These are phyloP conservation scores for Picea abies DNA, from an alignment of 83 land plant species.

Conservation along the genomic window DNA sequence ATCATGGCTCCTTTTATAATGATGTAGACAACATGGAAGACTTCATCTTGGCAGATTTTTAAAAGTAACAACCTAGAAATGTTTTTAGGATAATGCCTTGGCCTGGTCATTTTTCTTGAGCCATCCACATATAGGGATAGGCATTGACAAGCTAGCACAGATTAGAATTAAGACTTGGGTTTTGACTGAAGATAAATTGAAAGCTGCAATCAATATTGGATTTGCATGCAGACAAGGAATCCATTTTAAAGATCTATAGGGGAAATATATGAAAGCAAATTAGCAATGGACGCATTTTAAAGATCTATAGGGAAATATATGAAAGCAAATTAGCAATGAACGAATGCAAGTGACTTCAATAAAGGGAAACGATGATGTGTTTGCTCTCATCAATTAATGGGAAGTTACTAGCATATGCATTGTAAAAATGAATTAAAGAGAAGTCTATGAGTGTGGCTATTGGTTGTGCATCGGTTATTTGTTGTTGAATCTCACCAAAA, in stretches of 20 bases:
- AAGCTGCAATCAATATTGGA: neutral
- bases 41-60: conserved; percentile 21
- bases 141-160: no score
- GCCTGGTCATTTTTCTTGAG: no score
- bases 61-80: neutral
- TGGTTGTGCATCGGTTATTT: no score
- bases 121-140: no score
- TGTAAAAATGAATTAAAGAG: no score
- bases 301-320: conserved; percentile 50
- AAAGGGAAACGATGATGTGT: conserved; percentile 25
- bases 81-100: no score
- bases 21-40: conserved; percentile 38
- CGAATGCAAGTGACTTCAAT: conserved; percentile 19
- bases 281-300: conserved; percentile 22
- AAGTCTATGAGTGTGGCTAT: no score
- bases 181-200: no score
- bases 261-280: conserved; percentile 51
- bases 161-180: no score
- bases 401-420: no score
- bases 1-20: conserved; percentile 28
- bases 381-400: conserved; percentile 32
- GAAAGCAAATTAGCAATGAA: conserved; percentile 43
- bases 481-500: no score
- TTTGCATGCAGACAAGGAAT: conserved; percentile 64
- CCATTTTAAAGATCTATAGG: conserved; percentile 31